Evolutionary conservation across 495 filamentous ascomycete genomes (phyloP).

Genomic region (Penicillium pancosmium): DNA sequence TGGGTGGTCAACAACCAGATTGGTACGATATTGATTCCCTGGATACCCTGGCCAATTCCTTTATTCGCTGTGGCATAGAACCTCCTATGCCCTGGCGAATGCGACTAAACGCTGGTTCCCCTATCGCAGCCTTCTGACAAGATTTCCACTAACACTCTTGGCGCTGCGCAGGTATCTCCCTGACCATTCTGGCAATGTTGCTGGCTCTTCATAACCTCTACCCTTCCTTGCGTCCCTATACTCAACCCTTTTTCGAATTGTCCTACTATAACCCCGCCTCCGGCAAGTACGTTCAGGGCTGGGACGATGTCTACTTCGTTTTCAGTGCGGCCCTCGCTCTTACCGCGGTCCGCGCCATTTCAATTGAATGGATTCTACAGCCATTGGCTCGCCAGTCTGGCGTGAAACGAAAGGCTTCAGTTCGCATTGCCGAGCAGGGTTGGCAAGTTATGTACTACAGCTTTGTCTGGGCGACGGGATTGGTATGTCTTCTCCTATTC

Average conservation of each 20-base stretch:
- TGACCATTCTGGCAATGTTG: slow-evolving; percentile 77
- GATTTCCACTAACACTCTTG: slow-evolving; percentile 22
- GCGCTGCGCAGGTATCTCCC: slow-evolving; percentile 63
- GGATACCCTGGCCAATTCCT: background rate
- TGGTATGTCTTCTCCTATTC: slow-evolving; percentile 60
- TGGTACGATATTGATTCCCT: slow-evolving; percentile 36
- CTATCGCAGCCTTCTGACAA: no score
- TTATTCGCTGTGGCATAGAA: no score
- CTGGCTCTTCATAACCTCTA: slow-evolving; percentile 76
- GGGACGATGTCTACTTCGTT: slow-evolving; percentile 80
- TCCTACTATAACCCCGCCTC: slow-evolving; percentile 74
- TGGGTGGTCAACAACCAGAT: slow-evolving; percentile 58
- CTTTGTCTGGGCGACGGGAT: slow-evolving; percentile 78
- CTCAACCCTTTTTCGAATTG: slow-evolving; percentile 81
- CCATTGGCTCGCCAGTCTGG: slow-evolving; percentile 72
- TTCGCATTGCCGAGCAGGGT: slow-evolving; percentile 89
- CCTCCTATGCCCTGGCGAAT: no score
- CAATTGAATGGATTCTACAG: slow-evolving; percentile 83
- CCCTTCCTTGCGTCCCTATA: slow-evolving; percentile 75
- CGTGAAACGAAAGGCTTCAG: slow-evolving; percentile 69
- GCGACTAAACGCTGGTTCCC: no score
- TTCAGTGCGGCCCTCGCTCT: slow-evolving; percentile 79
- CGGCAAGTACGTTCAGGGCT: slow-evolving; percentile 71
- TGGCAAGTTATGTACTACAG: slow-evolving; percentile 83
- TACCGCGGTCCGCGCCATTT: slow-evolving; percentile 79